Evolutionary conservation across 441 rosid genomes (phyloP).

Genomic region (Arabidopsis lyrata): DNA sequence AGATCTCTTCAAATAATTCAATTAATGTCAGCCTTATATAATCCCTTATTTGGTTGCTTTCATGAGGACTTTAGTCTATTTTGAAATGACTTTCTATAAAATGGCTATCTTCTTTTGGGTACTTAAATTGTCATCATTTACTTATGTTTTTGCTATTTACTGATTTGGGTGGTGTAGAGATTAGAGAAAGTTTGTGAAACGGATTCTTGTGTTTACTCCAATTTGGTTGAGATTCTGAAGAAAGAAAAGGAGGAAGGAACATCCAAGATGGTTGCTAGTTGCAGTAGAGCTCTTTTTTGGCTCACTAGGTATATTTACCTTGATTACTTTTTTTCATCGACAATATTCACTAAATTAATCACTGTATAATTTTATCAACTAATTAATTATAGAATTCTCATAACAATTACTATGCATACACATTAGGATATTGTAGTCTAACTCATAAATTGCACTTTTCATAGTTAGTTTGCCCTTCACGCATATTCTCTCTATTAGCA

Average conservation of each 20-base stretch:
- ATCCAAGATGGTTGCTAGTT: constrained; percentile 61
- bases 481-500: neutral
- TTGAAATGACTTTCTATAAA: constrained; percentile 24
- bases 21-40: constrained; percentile 26
- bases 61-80: constrained; percentile 33
- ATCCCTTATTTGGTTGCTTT: constrained; percentile 40
- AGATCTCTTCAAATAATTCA: constrained; percentile 24
- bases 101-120: neutral
- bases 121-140: constrained; percentile 10
- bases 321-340: neutral
- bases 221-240: constrained; percentile 74
- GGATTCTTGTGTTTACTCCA: constrained; percentile 62
- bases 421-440: neutral
- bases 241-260: constrained; percentile 71
- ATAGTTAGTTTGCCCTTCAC: neutral
- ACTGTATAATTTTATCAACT: neutral
- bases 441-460: constrained; percentile 6
- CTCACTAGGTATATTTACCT: constrained; percentile 68
- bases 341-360: neutral
- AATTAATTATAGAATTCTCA: constrained; percentile 3
- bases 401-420: constrained; percentile 5
- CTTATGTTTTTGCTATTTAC: constrained; percentile 4
- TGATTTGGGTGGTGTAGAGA: constrained; percentile 54
- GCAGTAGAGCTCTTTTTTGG: constrained; percentile 86
- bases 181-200: constrained; percentile 66